Conservation (phyloP, 2,329 filamentous ascomycete species). For the Chaetomium sp. region DNA sequence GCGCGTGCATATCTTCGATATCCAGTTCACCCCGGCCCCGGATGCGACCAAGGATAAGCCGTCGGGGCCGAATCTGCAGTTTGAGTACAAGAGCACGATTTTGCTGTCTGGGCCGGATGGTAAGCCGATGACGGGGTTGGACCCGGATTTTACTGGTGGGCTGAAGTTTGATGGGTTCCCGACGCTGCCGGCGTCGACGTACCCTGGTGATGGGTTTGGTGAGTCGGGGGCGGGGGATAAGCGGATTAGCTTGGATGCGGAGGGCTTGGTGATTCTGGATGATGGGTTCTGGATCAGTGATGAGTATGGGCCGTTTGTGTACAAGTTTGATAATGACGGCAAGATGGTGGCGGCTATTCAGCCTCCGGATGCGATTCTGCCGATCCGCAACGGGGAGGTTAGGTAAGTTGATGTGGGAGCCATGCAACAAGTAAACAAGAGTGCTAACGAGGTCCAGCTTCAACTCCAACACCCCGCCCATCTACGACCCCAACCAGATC, state of each 20-base stretch:
- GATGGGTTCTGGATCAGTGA: constrained; percentile 63
- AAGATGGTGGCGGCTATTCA: constrained; percentile 57
- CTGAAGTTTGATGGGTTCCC: constrained; percentile 53
- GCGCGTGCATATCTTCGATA: constrained; percentile 60
- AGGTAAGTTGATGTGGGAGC: constrained; percentile 13
- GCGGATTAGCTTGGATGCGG: constrained; percentile 56
- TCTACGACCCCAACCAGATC: constrained; percentile 45
- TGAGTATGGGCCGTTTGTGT: constrained; percentile 66
- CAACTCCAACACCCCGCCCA: constrained; percentile 47
- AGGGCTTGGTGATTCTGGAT: constrained; percentile 56
- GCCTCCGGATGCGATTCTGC: constrained; percentile 58
- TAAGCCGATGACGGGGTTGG: constrained; percentile 56
- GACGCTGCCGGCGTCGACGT: constrained; percentile 55
- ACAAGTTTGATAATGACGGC: constrained; percentile 54
- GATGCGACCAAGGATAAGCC: constrained; percentile 47
- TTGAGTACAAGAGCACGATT: constrained; percentile 59
- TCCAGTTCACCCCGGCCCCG: constrained; percentile 49
- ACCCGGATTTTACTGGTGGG: constrained; percentile 49
- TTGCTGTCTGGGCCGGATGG: constrained; percentile 58
- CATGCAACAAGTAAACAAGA: neutral
- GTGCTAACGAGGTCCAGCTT: constrained; percentile 5
- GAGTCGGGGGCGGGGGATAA: constrained; percentile 51
- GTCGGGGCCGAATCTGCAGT: constrained; percentile 52
- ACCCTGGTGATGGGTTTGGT: constrained; percentile 62
- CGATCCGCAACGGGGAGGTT: constrained; percentile 51